Percentiles rank a stretch among this genome's conserved stretches.
Evolutionary conservation across 148 eudicot species (phyloP).

Genomic region (Gaultheria prostrata): DNA sequence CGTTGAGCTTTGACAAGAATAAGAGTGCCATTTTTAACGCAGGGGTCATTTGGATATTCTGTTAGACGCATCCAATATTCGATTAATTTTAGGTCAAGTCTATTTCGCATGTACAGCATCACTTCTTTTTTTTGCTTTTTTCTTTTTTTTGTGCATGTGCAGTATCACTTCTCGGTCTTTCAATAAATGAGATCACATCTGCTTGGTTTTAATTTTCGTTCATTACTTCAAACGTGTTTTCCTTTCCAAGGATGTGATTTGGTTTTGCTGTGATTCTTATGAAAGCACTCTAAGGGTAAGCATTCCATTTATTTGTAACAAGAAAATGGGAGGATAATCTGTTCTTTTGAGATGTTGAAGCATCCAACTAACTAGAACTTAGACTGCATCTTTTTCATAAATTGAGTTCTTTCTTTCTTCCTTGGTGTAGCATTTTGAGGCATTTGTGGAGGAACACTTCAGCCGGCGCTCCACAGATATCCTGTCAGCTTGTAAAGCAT

Average conservation of each 20-base stretch:
- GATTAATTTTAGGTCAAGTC: neutral
- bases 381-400: neutral
- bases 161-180: neutral
- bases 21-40: neutral
- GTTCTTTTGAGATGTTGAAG: neutral
- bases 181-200: neutral
- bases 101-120: slow-evolving; percentile 2
- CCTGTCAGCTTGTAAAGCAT: slow-evolving; percentile 69
- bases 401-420: neutral
- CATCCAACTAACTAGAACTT: neutral
- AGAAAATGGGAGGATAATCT: neutral
- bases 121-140: too few relatives aligned
- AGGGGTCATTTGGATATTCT: neutral
- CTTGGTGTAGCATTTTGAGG: slow-evolving; percentile 73
- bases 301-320: neutral
- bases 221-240: neutral
- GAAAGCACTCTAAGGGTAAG: neutral
- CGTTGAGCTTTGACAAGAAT: neutral
- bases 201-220: neutral
- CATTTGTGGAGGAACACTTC: slow-evolving; percentile 71
- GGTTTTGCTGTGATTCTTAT: neutral
- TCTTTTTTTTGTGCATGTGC: neutral
- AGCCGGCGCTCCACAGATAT: slow-evolving; percentile 44
- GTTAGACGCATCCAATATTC: neutral
- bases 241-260: neutral